Conservation (phyloP, 2,329 filamentous ascomycete species). For the Chrysosphaeria jannelii region DNA sequence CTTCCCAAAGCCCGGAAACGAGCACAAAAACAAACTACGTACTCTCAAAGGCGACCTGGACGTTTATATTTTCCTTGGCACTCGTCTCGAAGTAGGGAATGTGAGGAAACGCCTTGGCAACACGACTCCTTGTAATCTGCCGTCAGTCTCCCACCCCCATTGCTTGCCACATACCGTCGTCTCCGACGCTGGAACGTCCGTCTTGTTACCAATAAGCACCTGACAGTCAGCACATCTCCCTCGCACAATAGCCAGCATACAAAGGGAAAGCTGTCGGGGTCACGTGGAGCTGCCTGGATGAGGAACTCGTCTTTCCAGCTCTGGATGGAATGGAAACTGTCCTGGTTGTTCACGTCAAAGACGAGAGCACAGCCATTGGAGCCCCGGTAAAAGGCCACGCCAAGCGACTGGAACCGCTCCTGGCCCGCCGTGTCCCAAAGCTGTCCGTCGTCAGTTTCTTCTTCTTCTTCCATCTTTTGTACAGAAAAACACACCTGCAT, state of each 20-base stretch:
- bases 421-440: slow-evolving; percentile 96
- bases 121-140: no score
- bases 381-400: slow-evolving; percentile 89
- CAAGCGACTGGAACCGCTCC: slow-evolving; percentile 88
- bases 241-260: slow-evolving; percentile 20
- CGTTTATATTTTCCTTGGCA: slow-evolving; percentile 94
- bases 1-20: background rate
- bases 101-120: no score
- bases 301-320: slow-evolving; percentile 97
- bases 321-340: slow-evolving; percentile 94
- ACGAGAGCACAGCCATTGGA: slow-evolving; percentile 95
- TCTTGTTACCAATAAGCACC: slow-evolving; percentile 96
- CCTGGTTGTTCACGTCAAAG: slow-evolving; percentile 96
- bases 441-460: slow-evolving; percentile 15
- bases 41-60: slow-evolving; percentile 55
- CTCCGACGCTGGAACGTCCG: slow-evolving; percentile 93
- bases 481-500: slow-evolving; percentile 32
- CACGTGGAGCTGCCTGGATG: slow-evolving; percentile 85
- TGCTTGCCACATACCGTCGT: no score
- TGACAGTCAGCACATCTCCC: slow-evolving; percentile 9
- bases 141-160: no score
- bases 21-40: slow-evolving; percentile 5
- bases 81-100: slow-evolving; percentile 99
- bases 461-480: background rate
- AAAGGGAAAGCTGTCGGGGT: slow-evolving; percentile 93